Evolutionary conservation across 257 asterid species (phyloP), one percentile per base, ranked within the genome.

Genomic region (Ophiorrhiza pumila): DNA sequence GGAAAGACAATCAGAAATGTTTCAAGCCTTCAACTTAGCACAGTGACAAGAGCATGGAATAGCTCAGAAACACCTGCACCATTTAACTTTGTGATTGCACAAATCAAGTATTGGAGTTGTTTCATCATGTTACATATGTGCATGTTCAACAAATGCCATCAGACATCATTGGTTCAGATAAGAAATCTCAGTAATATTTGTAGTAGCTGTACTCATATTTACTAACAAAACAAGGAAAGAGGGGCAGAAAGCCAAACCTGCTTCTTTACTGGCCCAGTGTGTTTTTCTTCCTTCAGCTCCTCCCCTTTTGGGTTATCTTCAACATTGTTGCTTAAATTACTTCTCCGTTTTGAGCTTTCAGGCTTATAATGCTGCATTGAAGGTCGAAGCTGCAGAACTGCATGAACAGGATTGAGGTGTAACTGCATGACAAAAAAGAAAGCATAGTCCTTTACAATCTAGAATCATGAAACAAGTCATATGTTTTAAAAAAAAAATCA

Each of bases 341-440:
- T 72, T 84, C 74, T 87, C 78, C 65, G 80, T 73, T 81, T 84
- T 46, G 85, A 73, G n/a, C 75, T 84, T 74, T 66, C 75, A 59
- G 83, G 45, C 75, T 79, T 82, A 49, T 74, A 84, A 78, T 84
- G 91, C 23, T 69, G 68, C 91, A 83, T 74, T 14, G 97, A 87
- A 80, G 98, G 92, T 74, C 97, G 93, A 60, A 94, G 95, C 82
- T 94, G 99, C 58, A 88, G 87, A 67, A 87, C 86, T 77, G 96
- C 85, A 77, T 91, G 90, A 80, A 94, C 57, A 74, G 93, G 97
- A 77, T 80, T 87, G 87, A 91, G 83, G 91, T 88, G 88, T 72
- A 94, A 82, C 99, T 94, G 93, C 92, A 87, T 59, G 68, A 80
- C 71, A 82, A 73, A 82, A 57, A 69, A 42, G 49, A 37, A 69